These are phyloP conservation scores for rapeseed (Brassica napus) DNA, from an alignment of 345 rosid genomes.

Conservation along the genomic window DNA sequence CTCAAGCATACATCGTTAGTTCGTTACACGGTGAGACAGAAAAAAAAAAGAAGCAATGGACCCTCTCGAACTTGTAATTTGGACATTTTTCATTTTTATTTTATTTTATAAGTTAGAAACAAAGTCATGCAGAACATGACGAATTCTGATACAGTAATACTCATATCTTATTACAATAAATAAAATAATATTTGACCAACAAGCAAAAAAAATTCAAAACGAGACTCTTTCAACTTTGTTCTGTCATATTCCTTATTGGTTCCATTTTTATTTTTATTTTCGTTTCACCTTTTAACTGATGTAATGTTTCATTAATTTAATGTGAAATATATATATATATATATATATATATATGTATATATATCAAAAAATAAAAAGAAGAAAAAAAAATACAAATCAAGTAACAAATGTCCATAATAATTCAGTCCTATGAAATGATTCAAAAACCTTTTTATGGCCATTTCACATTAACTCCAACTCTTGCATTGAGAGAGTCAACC, in stretches of 20 bases:
- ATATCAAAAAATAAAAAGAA: too few species aligned
- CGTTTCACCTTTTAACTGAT: neutral
- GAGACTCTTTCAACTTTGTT: constrained; percentile 26
- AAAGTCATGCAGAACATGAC: constrained; percentile 32
- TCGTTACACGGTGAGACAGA: neutral
- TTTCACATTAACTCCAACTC: constrained; percentile 22
- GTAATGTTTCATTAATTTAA: neutral
- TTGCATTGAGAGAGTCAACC: constrained; percentile 22
- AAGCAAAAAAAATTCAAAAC: neutral
- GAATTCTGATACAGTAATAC: constrained; percentile 4
- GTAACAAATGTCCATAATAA: constrained; percentile 2
- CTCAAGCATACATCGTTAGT: neutral
- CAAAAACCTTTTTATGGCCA: neutral
- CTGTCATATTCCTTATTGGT: neutral
- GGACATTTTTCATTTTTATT: neutral
- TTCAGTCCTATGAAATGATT: neutral
- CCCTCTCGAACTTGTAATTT: constrained; percentile 8
- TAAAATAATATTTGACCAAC: constrained; percentile 3
- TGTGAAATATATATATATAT: neutral
- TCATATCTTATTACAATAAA: neutral
- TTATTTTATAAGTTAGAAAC: neutral
- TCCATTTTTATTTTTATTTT: neutral
- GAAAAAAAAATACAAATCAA: neutral
- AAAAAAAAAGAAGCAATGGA: neutral
- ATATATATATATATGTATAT: too few species aligned